These are phyloP conservation scores for Phytophthora tentaculata DNA, from an alignment of 352 stramenopile species.

Conservation along the genomic window DNA sequence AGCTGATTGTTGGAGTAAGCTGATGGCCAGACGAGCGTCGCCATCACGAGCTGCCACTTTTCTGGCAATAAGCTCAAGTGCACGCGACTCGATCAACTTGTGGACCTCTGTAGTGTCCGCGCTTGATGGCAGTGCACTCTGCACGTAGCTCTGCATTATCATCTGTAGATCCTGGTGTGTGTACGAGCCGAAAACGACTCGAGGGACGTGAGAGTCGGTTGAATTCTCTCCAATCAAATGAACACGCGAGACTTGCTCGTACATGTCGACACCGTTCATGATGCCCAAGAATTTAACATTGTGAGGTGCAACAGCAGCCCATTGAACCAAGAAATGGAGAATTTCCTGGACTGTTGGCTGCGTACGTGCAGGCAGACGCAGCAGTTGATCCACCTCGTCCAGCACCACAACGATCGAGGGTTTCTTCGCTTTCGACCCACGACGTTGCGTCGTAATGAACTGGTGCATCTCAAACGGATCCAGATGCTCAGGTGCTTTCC, in stretches of 20 bases:
- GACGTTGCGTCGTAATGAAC: constrained; percentile 41
- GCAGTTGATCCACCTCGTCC: constrained; percentile 72
- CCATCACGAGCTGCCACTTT: constrained; percentile 74
- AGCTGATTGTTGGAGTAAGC: constrained; percentile 65
- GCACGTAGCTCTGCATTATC: constrained; percentile 56
- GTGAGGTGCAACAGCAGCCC: constrained; percentile 46
- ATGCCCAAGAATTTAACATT: constrained; percentile 65
- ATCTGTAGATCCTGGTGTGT: constrained; percentile 49
- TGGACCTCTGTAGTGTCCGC: background rate
- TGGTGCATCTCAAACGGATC: constrained; percentile 53
- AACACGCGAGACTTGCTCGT: constrained; percentile 53
- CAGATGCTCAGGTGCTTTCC: constrained; percentile 40
- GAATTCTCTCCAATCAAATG: constrained; percentile 21
- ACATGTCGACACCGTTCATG: constrained; percentile 83
- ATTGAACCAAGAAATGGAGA: constrained; percentile 65
- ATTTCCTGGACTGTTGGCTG: constrained; percentile 57
- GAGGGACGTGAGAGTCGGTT: constrained; percentile 33
- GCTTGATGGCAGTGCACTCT: constrained; percentile 13
- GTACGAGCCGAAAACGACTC: constrained; percentile 70
- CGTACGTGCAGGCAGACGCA: constrained; percentile 49
- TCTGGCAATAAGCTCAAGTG: constrained; percentile 69
- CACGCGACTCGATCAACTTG: constrained; percentile 47
- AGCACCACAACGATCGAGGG: constrained; percentile 50
- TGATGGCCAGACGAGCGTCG: constrained; percentile 66
- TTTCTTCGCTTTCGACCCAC: background rate